These are phyloP conservation scores for Betula pendula DNA, from an alignment of 306 rosid genomes.

Conservation along the genomic window DNA sequence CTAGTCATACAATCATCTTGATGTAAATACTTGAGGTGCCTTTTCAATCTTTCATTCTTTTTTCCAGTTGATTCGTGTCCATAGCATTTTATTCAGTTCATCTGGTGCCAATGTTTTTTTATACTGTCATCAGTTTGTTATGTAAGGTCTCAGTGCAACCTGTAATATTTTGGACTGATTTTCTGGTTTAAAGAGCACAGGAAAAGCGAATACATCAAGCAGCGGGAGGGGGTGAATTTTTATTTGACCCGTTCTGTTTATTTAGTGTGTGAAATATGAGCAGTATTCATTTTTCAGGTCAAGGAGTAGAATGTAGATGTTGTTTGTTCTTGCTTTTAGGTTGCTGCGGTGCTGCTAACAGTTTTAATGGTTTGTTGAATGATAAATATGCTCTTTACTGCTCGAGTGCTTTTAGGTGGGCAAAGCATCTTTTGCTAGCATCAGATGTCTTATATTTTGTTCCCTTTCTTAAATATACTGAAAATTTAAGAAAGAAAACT, in stretches of 20 bases:
- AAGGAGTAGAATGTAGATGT: too few relatives aligned
- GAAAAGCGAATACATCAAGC: neutral
- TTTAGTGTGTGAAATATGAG: neutral
- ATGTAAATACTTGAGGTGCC: conserved; percentile 20
- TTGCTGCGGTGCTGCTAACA: too few relatives aligned
- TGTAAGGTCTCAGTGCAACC: neutral
- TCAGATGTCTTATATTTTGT: too few relatives aligned
- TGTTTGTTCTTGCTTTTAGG: too few relatives aligned
- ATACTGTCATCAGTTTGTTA: conserved; percentile 3
- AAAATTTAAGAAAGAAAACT: too few relatives aligned
- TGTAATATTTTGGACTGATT: neutral
- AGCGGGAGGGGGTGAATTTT: neutral
- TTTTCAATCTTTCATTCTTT: neutral
- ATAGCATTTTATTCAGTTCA: neutral
- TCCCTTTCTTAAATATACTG: too few relatives aligned
- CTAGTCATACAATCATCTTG: conserved; percentile 20
- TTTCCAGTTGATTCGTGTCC: neutral
- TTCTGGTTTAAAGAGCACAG: conserved; percentile 16
- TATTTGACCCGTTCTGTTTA: neutral
- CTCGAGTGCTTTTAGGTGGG: too few relatives aligned
- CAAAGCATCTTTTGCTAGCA: too few relatives aligned
- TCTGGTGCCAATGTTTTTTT: neutral
- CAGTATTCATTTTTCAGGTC: neutral
- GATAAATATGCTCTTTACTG: too few relatives aligned
- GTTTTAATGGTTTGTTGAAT: too few relatives aligned